Evolutionary conservation across 2,329 filamentous ascomycete species (phyloP), one percentile per base, ranked within the genome.

Genomic region (Ceratocystis variospora): DNA sequence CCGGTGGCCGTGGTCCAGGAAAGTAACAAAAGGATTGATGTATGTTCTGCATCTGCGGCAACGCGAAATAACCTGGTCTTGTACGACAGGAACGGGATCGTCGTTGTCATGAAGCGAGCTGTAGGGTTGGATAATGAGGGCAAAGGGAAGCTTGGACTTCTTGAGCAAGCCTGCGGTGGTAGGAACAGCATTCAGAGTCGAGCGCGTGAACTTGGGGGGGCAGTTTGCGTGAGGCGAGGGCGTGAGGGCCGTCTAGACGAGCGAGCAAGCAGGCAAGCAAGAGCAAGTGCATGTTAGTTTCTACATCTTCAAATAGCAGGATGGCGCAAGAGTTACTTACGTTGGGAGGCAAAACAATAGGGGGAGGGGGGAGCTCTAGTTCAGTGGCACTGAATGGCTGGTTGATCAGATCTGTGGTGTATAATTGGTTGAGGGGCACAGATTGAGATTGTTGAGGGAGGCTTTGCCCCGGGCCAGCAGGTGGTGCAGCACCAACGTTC

Each of bases 1-100:
- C 73, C 94, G 85, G 77, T 99, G 94, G 61, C 94, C 94, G 73
- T 97, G 90, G 72, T 99, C 94, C 68, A 99, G 79, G 78, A 99
- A 99, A 61, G 90, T 90, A 68, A 96, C 94, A 71, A 93, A 99
- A 12, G 94, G 92, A 75, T 97, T 97, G 80, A 97, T 97, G 76
- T 97, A 97, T 66, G 93, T 94, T 71, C 94, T 83, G 78, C 94
- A 99, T 77, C 94, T 87, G 76, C 94, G 85, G 80, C 94, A 99
- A 73, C 94, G 87, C 67, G 93, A 95, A 74, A 99, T 99, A 70
- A 97, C 89, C 77, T 97, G 94, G 75, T 99, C 94, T 73, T 96
- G 89, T 33, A 97, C 89, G 62, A 99, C 85, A 5, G 93, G 94
- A 1, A 99, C 86, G 28, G 86, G 83, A 72, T 97, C 94, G 75